phyloP scores from a whole-genome alignment of 75 land plant species.

The Pinus albicaulis region DNA sequence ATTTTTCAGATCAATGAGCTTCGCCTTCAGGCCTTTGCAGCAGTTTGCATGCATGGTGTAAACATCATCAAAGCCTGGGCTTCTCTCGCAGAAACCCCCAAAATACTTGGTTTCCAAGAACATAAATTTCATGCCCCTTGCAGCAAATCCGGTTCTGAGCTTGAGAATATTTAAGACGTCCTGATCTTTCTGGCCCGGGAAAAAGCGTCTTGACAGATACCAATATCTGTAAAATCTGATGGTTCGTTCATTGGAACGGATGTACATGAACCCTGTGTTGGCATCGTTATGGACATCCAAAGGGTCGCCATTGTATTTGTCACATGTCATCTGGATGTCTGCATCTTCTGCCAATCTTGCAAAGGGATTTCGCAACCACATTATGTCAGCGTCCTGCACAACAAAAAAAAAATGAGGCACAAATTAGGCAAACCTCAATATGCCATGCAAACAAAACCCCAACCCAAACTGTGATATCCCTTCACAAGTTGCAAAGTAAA shows the following conservation, averaged over 20 bases:
- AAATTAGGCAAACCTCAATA: no score
- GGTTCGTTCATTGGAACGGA: slow-evolving; percentile 26
- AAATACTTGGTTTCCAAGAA: slow-evolving; percentile 35
- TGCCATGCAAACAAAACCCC: no score
- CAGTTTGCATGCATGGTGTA: slow-evolving; percentile 39
- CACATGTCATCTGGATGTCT: slow-evolving; percentile 39
- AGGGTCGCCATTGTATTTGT: slow-evolving; percentile 28
- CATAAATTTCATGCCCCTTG: slow-evolving; percentile 20
- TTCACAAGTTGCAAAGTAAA: no score
- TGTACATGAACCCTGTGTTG: slow-evolving; percentile 35
- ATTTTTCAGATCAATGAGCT: slow-evolving; percentile 15
- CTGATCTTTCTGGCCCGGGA: slow-evolving; percentile 36
- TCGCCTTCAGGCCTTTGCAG: slow-evolving; percentile 23
- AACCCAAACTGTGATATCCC: no score
- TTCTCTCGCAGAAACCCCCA: slow-evolving; percentile 39
- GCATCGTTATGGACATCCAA: slow-evolving; percentile 23
- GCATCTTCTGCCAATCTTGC: slow-evolving; percentile 14
- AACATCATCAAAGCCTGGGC: slow-evolving; percentile 16
- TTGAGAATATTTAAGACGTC: slow-evolving; percentile 36
- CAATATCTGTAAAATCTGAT: slow-evolving; percentile 33
- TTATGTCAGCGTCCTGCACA: slow-evolving; percentile 43
- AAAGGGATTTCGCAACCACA: slow-evolving; percentile 50
- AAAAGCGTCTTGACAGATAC: slow-evolving; percentile 28
- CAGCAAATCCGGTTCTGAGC: slow-evolving; percentile 2
- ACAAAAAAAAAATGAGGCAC: background rate